Conservation (phyloP, 495 filamentous ascomycete genomes). For the Tuber melanosporum region DNA sequence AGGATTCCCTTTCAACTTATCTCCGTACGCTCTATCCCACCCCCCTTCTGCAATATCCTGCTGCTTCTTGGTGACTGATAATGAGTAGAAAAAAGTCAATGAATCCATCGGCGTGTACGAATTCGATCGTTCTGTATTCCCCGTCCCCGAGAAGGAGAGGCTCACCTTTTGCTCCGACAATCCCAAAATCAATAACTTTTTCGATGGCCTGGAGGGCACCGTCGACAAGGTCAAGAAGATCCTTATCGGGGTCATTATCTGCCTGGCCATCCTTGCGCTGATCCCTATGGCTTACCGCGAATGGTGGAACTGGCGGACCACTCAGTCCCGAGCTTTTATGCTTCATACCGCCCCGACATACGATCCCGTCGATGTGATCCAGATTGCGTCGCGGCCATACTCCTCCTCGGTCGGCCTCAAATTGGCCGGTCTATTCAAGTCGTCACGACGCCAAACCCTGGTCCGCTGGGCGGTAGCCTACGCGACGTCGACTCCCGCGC, state of each 20-base stretch:
- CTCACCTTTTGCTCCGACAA: slow-evolving; percentile 84
- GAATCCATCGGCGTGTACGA: slow-evolving; percentile 58
- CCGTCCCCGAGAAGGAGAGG: slow-evolving; percentile 69
- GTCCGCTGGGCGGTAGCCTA: slow-evolving; percentile 84
- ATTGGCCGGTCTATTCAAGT: slow-evolving; percentile 61
- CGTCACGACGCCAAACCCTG: slow-evolving; percentile 60
- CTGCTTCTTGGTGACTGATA: slow-evolving; percentile 17
- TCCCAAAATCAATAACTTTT: slow-evolving; percentile 79
- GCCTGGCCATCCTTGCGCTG: slow-evolving; percentile 64
- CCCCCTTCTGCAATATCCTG: neutral
- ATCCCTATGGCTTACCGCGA: slow-evolving; percentile 74
- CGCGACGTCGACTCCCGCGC: slow-evolving; percentile 70
- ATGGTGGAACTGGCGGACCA: slow-evolving; percentile 66
- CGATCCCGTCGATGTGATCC: slow-evolving; percentile 83
- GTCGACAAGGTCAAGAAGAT: slow-evolving; percentile 59
- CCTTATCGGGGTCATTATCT: slow-evolving; percentile 63
- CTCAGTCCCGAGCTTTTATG: slow-evolving; percentile 61
- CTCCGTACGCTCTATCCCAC: slow-evolving; percentile 30
- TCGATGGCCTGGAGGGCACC: slow-evolving; percentile 59
- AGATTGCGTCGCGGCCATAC: slow-evolving; percentile 74
- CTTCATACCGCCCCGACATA: slow-evolving; percentile 47
- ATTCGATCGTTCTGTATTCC: slow-evolving; percentile 71
- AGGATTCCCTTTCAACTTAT: slow-evolving; percentile 66
- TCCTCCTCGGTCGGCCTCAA: slow-evolving; percentile 65
- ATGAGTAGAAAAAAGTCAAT: slow-evolving; percentile 58